These are phyloP conservation scores for Pseudoneurospora amorphoporcata DNA, from an alignment of 495 filamentous ascomycete genomes.

Conservation along the genomic window DNA sequence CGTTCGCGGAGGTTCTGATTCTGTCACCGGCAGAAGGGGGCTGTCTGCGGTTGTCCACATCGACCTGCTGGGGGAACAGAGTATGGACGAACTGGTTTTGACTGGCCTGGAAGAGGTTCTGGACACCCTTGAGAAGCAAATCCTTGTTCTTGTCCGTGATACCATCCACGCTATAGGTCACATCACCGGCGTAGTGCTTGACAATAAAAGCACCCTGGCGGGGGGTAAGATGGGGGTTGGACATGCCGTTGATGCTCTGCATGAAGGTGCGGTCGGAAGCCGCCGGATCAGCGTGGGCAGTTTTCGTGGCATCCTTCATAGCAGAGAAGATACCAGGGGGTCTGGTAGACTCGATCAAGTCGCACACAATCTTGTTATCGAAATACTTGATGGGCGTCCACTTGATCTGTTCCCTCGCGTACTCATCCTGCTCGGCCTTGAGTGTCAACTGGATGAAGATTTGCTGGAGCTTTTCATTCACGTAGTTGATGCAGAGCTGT, in stretches of 20 bases:
- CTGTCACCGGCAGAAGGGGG: conserved; percentile 95
- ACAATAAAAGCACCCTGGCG: conserved; percentile 95
- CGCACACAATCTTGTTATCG: conserved; percentile 98
- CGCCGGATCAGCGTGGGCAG: conserved; percentile 85
- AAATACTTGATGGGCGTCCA: conserved; percentile 99
- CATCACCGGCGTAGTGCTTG: conserved; percentile 98
- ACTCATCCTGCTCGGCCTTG: conserved; percentile 97
- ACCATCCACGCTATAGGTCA: conserved; percentile 86
- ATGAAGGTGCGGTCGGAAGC: conserved; percentile 96
- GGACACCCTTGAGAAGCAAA: conserved; percentile 84
- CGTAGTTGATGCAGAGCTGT: conserved; percentile 99
- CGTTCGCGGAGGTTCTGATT: conserved; percentile 93
- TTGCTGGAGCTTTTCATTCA: conserved; percentile 98
- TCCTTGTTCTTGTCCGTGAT: conserved; percentile 99
- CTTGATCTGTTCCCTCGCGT: conserved; percentile 88
- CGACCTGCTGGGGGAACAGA: conserved; percentile 86
- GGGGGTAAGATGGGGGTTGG: conserved; percentile 82
- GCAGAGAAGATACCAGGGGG: conserved; percentile 93
- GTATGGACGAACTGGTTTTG: conserved; percentile 75
- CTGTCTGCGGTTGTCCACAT: conserved; percentile 88
- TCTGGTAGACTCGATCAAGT: conserved; percentile 85
- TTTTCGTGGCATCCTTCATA: conserved; percentile 94
- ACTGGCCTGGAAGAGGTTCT: conserved; percentile 78
- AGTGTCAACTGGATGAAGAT: conserved; percentile 98
- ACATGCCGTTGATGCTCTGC: conserved; percentile 78